Percentiles rank a stretch among this genome's conserved stretches.
phyloP scores from a whole-genome alignment of 768 basidiomycete genomes.

The Russula abietina region DNA sequence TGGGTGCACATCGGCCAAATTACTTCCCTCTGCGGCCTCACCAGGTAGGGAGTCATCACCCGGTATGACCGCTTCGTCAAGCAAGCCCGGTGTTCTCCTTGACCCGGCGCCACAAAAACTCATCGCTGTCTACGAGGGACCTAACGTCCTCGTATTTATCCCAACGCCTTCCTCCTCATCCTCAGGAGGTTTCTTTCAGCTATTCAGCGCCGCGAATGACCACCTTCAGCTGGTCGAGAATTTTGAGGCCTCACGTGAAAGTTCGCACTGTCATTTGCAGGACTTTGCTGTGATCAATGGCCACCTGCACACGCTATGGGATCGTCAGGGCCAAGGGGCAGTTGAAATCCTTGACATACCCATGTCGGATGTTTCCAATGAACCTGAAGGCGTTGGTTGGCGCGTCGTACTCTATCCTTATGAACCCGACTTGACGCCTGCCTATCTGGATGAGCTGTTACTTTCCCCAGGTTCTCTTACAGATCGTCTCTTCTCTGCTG shows the following conservation, averaged over 20 bases:
- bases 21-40: slow-evolving; percentile 38
- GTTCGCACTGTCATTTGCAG: slow-evolving; percentile 65
- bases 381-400: slow-evolving; percentile 41
- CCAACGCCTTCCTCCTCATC: slow-evolving; percentile 57
- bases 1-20: slow-evolving; percentile 62
- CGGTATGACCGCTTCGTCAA: slow-evolving; percentile 30
- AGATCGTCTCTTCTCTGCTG: slow-evolving; percentile 72
- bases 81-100: slow-evolving; percentile 44
- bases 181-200: slow-evolving; percentile 76
- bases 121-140: slow-evolving; percentile 57
- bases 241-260: slow-evolving; percentile 55
- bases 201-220: slow-evolving; percentile 53
- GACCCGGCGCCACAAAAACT: slow-evolving; percentile 58
- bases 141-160: slow-evolving; percentile 66
- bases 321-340: slow-evolving; percentile 68
- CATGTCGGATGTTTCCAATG: slow-evolving; percentile 33
- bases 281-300: slow-evolving; percentile 58
- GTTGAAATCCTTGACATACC: slow-evolving; percentile 53
- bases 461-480: slow-evolving; percentile 63
- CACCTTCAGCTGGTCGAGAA: slow-evolving; percentile 50
- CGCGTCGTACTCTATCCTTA: slow-evolving; percentile 52
- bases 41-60: slow-evolving; percentile 32
- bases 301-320: slow-evolving; percentile 70
- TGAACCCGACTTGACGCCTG: slow-evolving; percentile 72
- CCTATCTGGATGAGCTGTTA: slow-evolving; percentile 83